Conservation (phyloP, 331 rosid species). For the Acacia pycnantha region DNA sequence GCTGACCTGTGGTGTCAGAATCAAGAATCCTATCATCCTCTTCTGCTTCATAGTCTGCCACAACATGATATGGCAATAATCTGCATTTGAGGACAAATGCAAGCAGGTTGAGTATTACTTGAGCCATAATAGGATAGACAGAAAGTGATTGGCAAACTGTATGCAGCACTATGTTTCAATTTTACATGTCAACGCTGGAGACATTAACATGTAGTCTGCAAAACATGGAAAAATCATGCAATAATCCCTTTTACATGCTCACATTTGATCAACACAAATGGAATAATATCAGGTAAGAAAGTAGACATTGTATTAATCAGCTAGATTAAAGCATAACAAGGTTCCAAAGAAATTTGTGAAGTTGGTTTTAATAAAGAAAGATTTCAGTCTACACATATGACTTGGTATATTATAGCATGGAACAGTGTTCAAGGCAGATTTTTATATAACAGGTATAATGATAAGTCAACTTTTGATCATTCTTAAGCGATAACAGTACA, state of each 20-base stretch:
- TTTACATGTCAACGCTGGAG: background rate
- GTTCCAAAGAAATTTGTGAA: background rate
- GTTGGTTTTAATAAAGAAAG: background rate
- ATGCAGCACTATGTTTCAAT: background rate
- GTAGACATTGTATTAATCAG: background rate
- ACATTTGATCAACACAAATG: background rate
- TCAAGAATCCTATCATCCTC: slow-evolving; percentile 98
- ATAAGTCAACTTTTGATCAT: background rate
- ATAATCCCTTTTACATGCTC: background rate
- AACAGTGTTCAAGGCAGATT: background rate
- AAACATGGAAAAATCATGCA: background rate
- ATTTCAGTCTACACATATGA: background rate
- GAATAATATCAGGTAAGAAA: background rate
- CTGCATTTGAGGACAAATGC: slow-evolving; percentile 42
- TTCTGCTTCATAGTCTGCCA: slow-evolving; percentile 98
- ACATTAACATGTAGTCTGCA: background rate
- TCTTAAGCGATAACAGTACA: background rate
- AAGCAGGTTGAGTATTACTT: background rate
- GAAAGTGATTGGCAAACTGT: background rate
- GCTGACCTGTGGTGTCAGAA: slow-evolving; percentile 89
- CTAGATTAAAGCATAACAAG: background rate
- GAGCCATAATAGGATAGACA: background rate
- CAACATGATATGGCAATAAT: slow-evolving; percentile 93
- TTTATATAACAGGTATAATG: background rate
- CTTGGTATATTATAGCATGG: background rate